phyloP scores from a whole-genome alignment of 257 asterid species.

The Nicotiana tomentosiformis region DNA sequence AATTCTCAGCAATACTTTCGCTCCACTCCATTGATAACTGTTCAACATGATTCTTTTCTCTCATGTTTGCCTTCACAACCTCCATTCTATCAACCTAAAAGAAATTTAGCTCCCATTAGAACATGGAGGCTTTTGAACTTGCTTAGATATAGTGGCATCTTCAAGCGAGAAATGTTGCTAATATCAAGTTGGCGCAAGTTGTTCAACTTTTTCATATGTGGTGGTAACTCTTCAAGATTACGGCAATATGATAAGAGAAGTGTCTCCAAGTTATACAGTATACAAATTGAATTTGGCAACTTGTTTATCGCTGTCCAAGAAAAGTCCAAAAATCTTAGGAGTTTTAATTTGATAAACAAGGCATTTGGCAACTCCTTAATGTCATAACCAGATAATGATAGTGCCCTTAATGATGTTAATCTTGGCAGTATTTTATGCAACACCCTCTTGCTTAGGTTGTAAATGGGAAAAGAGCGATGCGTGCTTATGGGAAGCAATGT shows the following conservation, averaged over 20 bases:
- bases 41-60: background rate
- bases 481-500: background rate
- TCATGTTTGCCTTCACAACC: background rate
- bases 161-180: rapidly evolving
- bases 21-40: background rate
- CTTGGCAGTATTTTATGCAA: background rate
- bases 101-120: background rate
- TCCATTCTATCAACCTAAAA: background rate
- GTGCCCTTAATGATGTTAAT: background rate
- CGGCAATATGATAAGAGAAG: background rate
- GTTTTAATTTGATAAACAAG: constrained; percentile 4
- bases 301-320: rapidly evolving
- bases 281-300: background rate
- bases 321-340: background rate
- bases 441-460: background rate
- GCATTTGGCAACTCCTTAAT: background rate
- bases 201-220: background rate
- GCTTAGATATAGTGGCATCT: background rate
- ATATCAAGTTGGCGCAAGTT: background rate
- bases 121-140: background rate
- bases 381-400: background rate
- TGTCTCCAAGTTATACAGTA: background rate
- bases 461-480: no score
- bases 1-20: background rate
- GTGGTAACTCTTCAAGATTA: background rate